Base-by-base conservation (phyloP, 768 basidiomycete genomes). In the Pleurotus eryngii region DNA sequence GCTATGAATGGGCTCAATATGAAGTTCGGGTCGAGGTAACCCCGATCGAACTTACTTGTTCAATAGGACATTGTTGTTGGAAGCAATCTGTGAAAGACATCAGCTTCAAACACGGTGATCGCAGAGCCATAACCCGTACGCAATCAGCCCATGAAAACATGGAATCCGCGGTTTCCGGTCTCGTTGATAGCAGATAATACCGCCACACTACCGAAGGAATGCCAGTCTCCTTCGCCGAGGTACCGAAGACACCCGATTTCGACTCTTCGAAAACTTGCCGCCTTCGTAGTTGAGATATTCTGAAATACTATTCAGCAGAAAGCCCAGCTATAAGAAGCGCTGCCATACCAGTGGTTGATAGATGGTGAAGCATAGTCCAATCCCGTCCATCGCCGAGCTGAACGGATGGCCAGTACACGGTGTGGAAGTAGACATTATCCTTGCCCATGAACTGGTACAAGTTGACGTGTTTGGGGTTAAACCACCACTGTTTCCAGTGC, bases 391-490 rank as follows among this genome's bases (percentile, higher is more conserved):
- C 95, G 2, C 86, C 97, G 59, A 98, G 74, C 65, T 92, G 83
- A 57, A 94, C 86, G 3, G 92, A 87, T 26, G 97, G 96, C 78
- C 87, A 99, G 65, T 93, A 93, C 40, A 99, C 85, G 0, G 93
- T 93, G 71, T 99, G 97, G 84, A 99, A 99, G 72, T 96, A 98
- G 49, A 95, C 93, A 60, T 95, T 98, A 70, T 98, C 96, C 76
- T 99, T 99, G 68, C 97, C 97, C 97, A 99, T 99, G 79, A 99
- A 99, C 72, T 99, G 96, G 75, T 93, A 97, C 50, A 98, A 76
- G 63, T 84, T 80, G 58, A 99, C 95, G 64, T 98, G 80, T 63
- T 92, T 79, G 1, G 89, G 90, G 67, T 95, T 89, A 67, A 90
- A 85, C 97, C 97, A 99, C 97, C 97, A 99, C 70, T 85, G 81